Conservation (phyloP, 371 early-diverging fungal genomes). For the Mucor irregularis region DNA sequence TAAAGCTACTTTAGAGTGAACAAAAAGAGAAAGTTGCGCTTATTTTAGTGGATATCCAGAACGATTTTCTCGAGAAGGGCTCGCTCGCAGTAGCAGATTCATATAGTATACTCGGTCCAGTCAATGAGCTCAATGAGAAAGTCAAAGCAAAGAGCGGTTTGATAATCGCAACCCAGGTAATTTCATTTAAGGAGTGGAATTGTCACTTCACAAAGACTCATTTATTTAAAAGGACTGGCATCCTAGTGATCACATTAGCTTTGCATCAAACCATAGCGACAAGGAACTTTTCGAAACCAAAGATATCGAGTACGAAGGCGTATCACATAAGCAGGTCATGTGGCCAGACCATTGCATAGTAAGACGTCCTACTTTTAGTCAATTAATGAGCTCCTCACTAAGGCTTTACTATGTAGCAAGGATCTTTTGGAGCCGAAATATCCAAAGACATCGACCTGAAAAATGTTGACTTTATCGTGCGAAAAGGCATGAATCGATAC, state of each 20-base stretch:
- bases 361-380: no score
- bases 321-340: conserved; percentile 22
- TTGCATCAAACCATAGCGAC: conserved; percentile 36
- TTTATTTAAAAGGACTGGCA: conserved; percentile 43
- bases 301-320: conserved; percentile 31
- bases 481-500: conserved; percentile 29
- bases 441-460: conserved; percentile 2
- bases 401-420: no score
- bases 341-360: conserved; percentile 54
- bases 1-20: not conserved
- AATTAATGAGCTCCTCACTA: no score
- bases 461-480: conserved; percentile 23
- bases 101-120: conserved; percentile 25
- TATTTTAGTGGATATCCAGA: conserved; percentile 46
- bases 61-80: conserved; percentile 46
- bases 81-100: conserved; percentile 38
- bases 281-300: conserved; percentile 30
- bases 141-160: conserved; percentile 24
- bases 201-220: not conserved
- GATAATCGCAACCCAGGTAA: conserved; percentile 41
- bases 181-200: not conserved
- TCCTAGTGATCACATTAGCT: conserved; percentile 42
- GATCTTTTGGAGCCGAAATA: conserved; percentile 28
- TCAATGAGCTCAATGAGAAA: conserved; percentile 27
- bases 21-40: conserved; percentile 31